Percentiles rank a stretch among this genome's conserved stretches.
Conservation (phyloP, 768 basidiomycete genomes). For the Xerocomus spinulosus region DNA sequence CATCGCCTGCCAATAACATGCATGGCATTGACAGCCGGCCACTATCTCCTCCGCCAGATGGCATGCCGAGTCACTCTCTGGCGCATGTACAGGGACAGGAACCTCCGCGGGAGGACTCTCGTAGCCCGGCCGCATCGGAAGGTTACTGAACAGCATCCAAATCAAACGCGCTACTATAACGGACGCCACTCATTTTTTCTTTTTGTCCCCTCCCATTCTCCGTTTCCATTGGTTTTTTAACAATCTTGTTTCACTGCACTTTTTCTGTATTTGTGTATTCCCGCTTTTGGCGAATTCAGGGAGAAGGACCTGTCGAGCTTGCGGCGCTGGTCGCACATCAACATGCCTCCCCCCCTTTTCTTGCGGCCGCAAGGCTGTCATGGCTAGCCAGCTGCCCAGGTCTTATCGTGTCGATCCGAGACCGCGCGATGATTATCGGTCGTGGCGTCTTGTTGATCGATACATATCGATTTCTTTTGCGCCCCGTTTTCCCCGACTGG, state of each 20-base stretch:
- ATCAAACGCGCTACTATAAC: conserved; percentile 17
- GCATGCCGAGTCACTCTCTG: conserved; percentile 44
- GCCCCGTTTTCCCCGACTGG: conserved; percentile 21
- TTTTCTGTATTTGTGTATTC: conserved; percentile 32
- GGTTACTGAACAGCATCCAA: conserved; percentile 26
- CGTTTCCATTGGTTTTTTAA: conserved; percentile 25
- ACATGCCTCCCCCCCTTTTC: conserved; percentile 6
- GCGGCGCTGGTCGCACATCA: conserved; percentile 31
- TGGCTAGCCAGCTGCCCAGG: conserved; percentile 38
- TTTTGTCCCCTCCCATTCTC: too few species aligned
- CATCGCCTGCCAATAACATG: conserved; percentile 48
- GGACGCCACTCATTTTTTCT: conserved; percentile 34
- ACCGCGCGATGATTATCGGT: conserved; percentile 24
- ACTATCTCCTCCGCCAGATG: conserved; percentile 64
- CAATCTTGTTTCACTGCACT: conserved; percentile 32
- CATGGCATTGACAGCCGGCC: conserved; percentile 44
- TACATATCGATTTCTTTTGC: conserved; percentile 31
- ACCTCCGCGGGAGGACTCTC: conserved; percentile 61
- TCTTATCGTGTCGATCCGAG: conserved; percentile 33
- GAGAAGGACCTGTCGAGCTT: conserved; percentile 25
- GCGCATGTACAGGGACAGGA: conserved; percentile 56
- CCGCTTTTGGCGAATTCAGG: conserved; percentile 24
- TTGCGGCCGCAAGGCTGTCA: conserved; percentile 30
- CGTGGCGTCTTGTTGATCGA: conserved; percentile 45
- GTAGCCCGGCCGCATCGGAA: conserved; percentile 31